Evolutionary conservation across 805 yeast genomes (phyloP), one percentile per base, ranked within the genome.

Genomic region (Komagataella pseudopastoris): DNA sequence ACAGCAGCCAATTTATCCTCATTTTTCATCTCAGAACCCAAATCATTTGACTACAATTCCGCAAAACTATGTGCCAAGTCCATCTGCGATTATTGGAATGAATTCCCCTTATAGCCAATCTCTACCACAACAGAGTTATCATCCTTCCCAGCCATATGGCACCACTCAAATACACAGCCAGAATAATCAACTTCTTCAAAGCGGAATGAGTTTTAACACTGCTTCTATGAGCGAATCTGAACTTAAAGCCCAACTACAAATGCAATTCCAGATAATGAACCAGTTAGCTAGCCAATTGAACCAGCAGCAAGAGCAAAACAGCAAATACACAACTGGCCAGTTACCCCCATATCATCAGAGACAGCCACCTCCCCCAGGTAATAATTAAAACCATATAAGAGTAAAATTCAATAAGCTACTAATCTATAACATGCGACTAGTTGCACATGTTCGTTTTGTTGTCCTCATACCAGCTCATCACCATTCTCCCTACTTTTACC

Each of bases 401-500:
- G 45, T 44, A 23, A 51, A 49, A 39, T 50, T 49, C 36, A 36
- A 44, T 22, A 39, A 20, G 20, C 20, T 20, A 20, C 20, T 4
- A 20, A 20, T 20, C 20, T 20, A 20, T 20, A 4, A 20, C 20
- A 20, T 3, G 20, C 20, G 20, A 20, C 20, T 20, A 20, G 20
- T 20, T 20, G 20, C 20, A 20, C 20, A 20, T 20, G 20, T 20
- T 20, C 20, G 20, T 20, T 20, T 20, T 20, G 20, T 43, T 45
- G 20, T 24, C 47, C 16, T 18, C 30, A 23, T 16, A 44, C 47
- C 16, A 8, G 30, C 12, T 17, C 22, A 50, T 48, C 16, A 71
- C 70, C 16, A 62, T 55, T 36, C 59, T 56, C 1, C 95, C 95
- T 44, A 71, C 65, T 1, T 64, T 54, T 16, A 88, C 58, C 1